These are phyloP conservation scores for Ustilago nuda DNA, from an alignment of 1,284 basidiomycete genomes.

Conservation along the genomic window DNA sequence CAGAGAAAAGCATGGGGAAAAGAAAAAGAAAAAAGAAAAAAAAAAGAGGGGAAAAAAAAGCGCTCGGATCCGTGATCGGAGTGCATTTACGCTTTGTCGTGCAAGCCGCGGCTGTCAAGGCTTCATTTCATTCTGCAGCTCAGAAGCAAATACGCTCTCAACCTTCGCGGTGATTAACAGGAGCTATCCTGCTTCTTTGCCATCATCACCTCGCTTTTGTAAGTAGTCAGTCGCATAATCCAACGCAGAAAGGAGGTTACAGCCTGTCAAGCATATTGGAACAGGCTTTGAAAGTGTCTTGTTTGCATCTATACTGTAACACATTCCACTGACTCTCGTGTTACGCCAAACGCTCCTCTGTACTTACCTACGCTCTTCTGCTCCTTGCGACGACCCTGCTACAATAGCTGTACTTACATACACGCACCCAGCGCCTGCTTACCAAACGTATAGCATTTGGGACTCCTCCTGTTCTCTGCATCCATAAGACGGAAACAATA, in stretches of 20 bases:
- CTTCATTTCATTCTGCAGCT: background rate
- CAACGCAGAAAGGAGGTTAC: background rate
- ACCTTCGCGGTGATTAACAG: constrained; percentile 1
- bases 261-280: too few species aligned
- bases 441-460: constrained; percentile 1
- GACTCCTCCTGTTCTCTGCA: background rate
- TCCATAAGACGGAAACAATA: background rate
- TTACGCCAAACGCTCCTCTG: background rate
- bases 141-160: constrained; percentile 4
- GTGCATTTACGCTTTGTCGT: constrained; percentile 2
- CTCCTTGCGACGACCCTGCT: background rate
- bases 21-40: background rate
- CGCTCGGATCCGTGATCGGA: constrained; percentile 35
- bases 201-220: constrained; percentile 16
- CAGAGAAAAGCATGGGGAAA: background rate
- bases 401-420: background rate
- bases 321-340: background rate
- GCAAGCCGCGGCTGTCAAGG: background rate
- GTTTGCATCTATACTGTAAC: background rate
- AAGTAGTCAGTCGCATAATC: constrained; percentile 12
- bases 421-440: background rate
- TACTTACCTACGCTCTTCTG: background rate
- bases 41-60: background rate
- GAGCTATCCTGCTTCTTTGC: background rate
- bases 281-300: too few species aligned